phyloP scores from a whole-genome alignment of 768 basidiomycete genomes.

The Mycena galopus region DNA sequence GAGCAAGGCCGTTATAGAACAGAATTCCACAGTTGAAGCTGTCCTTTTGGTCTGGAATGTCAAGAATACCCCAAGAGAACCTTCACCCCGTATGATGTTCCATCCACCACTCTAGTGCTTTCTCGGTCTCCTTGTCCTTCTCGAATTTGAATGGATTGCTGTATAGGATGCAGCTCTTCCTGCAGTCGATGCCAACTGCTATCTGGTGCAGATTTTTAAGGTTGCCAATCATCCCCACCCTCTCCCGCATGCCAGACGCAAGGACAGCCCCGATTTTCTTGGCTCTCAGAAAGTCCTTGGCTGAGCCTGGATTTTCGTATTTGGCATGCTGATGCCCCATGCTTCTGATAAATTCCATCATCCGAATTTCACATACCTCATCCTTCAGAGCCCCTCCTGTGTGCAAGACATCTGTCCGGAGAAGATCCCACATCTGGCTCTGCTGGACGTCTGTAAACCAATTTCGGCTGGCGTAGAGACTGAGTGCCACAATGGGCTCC shows the following conservation, averaged over 20 bases:
- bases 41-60: not conserved
- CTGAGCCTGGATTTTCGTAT: not conserved
- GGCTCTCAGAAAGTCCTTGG: not conserved
- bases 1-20: not conserved
- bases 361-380: not conserved
- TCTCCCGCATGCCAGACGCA: not conserved
- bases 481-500: not conserved
- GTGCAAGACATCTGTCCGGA: not conserved
- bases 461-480: not conserved
- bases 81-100: not conserved
- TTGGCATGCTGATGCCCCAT: not conserved
- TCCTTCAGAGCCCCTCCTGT: not conserved
- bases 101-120: conserved; percentile 1
- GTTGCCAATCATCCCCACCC: not conserved
- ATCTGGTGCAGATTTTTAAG: conserved; percentile 10
- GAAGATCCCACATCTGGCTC: not conserved
- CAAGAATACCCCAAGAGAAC: not conserved
- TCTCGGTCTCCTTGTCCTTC: not conserved
- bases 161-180: not conserved
- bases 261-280: not conserved
- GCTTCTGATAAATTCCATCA: conserved; percentile 1
- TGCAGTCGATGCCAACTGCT: not conserved
- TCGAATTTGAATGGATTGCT: not conserved
- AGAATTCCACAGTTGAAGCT: conserved; percentile 14
- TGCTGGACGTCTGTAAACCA: conserved; percentile 7